Conservation (phyloP, 345 rosid genomes). For the Rubroshorea leprosula region DNA sequence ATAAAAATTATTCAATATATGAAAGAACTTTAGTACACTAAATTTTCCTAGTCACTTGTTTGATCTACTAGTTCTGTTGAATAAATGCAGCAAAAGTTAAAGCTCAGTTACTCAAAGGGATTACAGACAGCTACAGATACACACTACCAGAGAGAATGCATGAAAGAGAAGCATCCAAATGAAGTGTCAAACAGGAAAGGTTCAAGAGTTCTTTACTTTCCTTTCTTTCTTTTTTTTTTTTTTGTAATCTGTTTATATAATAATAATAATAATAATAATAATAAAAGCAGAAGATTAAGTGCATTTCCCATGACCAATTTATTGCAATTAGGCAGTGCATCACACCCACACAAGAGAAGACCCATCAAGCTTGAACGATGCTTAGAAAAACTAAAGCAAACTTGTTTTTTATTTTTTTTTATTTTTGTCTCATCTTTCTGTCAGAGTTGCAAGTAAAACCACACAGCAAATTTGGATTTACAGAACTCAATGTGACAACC, state of each 20-base stretch:
- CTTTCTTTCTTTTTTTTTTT: too few relatives aligned
- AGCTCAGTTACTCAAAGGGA: conserved; percentile 7
- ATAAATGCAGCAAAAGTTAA: not conserved
- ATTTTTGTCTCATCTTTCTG: conserved; percentile 11
- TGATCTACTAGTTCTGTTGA: too few relatives aligned
- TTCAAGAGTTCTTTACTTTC: not conserved
- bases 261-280: too few relatives aligned
- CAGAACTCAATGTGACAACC: conserved; percentile 16
- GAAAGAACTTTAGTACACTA: too few relatives aligned
- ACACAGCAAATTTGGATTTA: conserved; percentile 11
- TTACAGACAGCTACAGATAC: conserved; percentile 11
- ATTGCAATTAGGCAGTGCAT: conserved; percentile 16
- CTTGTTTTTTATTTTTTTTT: not conserved
- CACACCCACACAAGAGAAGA: conserved; percentile 1
- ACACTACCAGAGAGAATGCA: conserved; percentile 8
- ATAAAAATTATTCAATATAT: too few relatives aligned
- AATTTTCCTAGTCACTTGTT: too few relatives aligned
- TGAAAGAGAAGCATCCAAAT: conserved; percentile 17
- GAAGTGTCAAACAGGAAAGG: conserved; percentile 16
- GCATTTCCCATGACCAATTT: not conserved
- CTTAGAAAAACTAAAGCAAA: not conserved
- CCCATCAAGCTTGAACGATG: conserved; percentile 8
- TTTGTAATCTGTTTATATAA: too few relatives aligned
- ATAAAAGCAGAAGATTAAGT: too few relatives aligned
- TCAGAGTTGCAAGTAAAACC: conserved; percentile 16